Base-by-base conservation (phyloP, 805 yeast genomes). In the Barnettozyma sp. region DNA sequence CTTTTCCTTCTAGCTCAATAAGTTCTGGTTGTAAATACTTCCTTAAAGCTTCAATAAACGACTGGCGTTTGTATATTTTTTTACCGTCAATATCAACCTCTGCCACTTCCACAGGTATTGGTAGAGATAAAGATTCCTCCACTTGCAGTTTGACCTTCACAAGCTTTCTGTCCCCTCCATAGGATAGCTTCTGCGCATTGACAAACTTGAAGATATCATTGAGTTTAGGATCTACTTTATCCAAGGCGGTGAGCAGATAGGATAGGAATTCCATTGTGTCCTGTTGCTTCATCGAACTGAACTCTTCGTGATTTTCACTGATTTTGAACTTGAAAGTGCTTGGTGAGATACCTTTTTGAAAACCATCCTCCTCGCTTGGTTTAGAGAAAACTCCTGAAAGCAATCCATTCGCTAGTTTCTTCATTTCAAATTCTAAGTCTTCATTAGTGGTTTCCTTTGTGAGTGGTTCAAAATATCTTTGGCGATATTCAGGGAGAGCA, bases 241-340 rank as follows among this genome's bases (percentile, higher is more conserved):
- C 88, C 19, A 87, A 56, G 43, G 73, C 70, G 38, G 79, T 82
- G 20, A 78, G 51, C 7, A 90, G 57, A 53, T 77, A 82, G 5
- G 74, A 59, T 59, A 87, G 71, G 53, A 87, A 92, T 56, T 92
- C 98, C 64, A 78, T 82, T 0, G 97, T 92, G 63, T 92, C 99
- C 57, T 92, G 98, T 55, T 92, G 99, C 47, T 78, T 75, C 69
- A 79, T 83, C 0, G 95, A 78, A 30, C 78, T 68, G 49, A 92
- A 92, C 51, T 92, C 98, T 13, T 67, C 66, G 56, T 92, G 94
- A 24, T 75, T 74, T 34, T 71, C 70, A 4, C 96, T 96, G 35
- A 92, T 66, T 18, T 86, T 62, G 7, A 73, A 63, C 55, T 90
- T 90, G 59, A 92, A 78, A 32, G 81, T 68, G 1, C 73, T 64